Evolutionary conservation across 2,329 filamentous ascomycete species (phyloP), one percentile per base, ranked within the genome.

Genomic region (Hypomyces rosellus): DNA sequence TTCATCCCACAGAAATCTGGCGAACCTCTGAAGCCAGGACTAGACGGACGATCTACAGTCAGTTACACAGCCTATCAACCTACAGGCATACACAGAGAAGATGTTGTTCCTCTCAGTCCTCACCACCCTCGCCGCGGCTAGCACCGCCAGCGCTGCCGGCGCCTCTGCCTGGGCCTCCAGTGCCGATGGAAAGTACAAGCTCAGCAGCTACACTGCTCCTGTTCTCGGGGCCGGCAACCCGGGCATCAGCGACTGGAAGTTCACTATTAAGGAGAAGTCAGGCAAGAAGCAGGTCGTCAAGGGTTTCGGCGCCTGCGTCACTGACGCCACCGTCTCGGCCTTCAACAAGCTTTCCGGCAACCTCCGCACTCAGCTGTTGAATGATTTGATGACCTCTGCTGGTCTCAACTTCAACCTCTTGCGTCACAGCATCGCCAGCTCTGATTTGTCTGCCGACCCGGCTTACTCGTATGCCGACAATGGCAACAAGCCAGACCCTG

Each of bases 271-370:
- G 49, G 71, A 73, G 55, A 66, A 66, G 16, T 36, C 61, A 1
- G 52, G 61, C 52, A 48, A 46, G 48, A 72, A 69, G 54, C 71
- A 73, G 57, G 65, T 55, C 12, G 57, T 73, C 57, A 65, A 60
- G 40, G 69, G 70, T 4, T 73, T 73, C 49, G 70, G 70, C n/a
- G 69, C 68, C 5, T 61, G 68, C 9, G 68, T 73, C 25, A 73
- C 70, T 3, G 70, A 73, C 46, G 65, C 67, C 33, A 72, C 69
- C 5, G 67, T 72, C 9, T 59, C 63, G 25, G 67, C 69, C 20
- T 63, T 72, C 54, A 66, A 66, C 49, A 55, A 57, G 16, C 63
- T 73, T 3, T 53, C 67, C 1, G 54, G 56, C 14, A 56, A 57
- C 44, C 48, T 57, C 34, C 66, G 62, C 16, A 58, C 55, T 20